Evolutionary conservation across 2,329 filamentous ascomycete genomes (phyloP), one percentile per base, ranked within the genome.

Genomic region (Lithohypha guttulata): DNA sequence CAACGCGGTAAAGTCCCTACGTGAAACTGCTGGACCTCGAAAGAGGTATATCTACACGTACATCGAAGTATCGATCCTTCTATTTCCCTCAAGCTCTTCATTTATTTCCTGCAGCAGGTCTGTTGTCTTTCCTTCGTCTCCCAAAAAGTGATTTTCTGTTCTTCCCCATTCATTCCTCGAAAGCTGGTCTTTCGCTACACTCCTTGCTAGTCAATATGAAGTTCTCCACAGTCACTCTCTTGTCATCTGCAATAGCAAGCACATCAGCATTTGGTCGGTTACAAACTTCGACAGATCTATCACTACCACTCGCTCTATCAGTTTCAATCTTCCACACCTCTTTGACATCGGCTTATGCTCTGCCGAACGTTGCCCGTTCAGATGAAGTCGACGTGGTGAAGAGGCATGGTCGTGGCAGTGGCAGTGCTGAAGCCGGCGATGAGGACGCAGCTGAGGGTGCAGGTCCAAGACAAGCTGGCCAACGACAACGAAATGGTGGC

Each of bases 151-250:
- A 14, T 14, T 25, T 35, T 21, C 21, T 35, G 9, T 14, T 14
- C 21, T 6, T 3, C 26, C 22, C 15, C 33, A 15, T 35, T 35
- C 13, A 25, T 15, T 28, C 7, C 10, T 11, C 3, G 22, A 35
- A 35, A 35, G 33, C 33, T 35, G 33, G 33, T 35, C 33, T 35
- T 35, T 32, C 21, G 10, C 10, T 25, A n/a, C 33, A 35, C n/a
- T 35, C 33, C 33, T 35, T 35, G 33, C 33, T 26, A 22, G 26
- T 20, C 33, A 39, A 39, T 23, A 39, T 39, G 35, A 39, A 39
- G 26, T 39, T 30, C 19, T 31, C 18, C 13, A 39, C 26, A 10
- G n/a, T 30, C 15, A 39, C 35, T 31, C n/a, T 39, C 18, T 27
- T 39, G 23, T 39, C 35, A 13, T n/a, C 20, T 11, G 27, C 23